These are phyloP conservation scores for Rubus parviflorus DNA, from an alignment of 306 rosid species.

Conservation along the genomic window DNA sequence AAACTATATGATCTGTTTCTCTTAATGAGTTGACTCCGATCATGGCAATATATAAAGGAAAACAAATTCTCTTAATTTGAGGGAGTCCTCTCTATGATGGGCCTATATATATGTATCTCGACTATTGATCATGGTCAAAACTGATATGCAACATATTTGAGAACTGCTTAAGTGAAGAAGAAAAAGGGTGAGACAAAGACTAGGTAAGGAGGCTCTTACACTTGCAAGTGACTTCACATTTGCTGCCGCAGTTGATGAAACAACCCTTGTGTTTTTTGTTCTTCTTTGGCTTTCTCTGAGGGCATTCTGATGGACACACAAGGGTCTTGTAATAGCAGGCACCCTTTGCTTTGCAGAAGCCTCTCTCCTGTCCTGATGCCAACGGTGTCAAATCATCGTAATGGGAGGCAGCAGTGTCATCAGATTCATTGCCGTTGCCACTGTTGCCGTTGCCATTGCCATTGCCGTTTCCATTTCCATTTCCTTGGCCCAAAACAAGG, in stretches of 20 bases:
- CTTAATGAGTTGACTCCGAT: too few species aligned
- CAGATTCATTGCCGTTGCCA: slow-evolving; percentile 7
- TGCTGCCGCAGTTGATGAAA: slow-evolving; percentile 61
- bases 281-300: slow-evolving; percentile 61
- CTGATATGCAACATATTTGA: not conserved
- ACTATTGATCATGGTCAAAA: too few species aligned
- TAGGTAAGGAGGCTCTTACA: slow-evolving; percentile 38
- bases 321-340: slow-evolving; percentile 48
- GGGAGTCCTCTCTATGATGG: too few species aligned
- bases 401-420: slow-evolving; percentile 22
- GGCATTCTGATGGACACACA: slow-evolving; percentile 56
- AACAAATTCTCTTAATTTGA: too few species aligned
- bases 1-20: not conserved
- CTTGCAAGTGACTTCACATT: slow-evolving; percentile 84
- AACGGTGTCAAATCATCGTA: slow-evolving; percentile 34
- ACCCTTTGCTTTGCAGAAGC: slow-evolving; percentile 41
- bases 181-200: not conserved
- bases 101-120: too few species aligned
- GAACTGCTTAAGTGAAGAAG: not conserved
- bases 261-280: slow-evolving; percentile 73
- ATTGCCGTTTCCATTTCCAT: not conserved
- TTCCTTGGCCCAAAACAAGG: slow-evolving; percentile 12
- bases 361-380: slow-evolving; percentile 53
- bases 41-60: too few species aligned
- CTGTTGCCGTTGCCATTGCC: slow-evolving; percentile 7